Base-by-base conservation (phyloP, 495 filamentous ascomycete species). In the Acidomyces sp. region DNA sequence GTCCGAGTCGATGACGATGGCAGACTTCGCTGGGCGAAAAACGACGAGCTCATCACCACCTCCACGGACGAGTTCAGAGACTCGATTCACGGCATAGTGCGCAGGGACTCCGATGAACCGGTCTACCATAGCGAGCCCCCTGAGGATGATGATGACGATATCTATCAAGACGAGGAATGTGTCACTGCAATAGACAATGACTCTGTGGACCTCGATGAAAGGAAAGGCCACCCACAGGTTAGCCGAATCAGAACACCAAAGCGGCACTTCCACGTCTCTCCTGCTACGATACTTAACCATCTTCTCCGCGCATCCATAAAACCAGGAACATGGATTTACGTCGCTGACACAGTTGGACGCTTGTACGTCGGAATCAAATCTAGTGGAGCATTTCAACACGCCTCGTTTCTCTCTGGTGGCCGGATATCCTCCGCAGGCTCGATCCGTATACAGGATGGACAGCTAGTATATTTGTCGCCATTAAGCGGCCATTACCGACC, bases 281-380 rank as follows among this genome's bases (percentile, higher is more conserved):
- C 79, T 3, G 67, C 71, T 1, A 76, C 72, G 0, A 67, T 88
- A 4, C 63, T 87, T 45, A 78, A 84, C 53, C 77, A 75, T 37
- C 61, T 87, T 11, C 68, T 85, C 2, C 70, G 79, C 23, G 76
- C 74, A 24, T 69, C 75, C 1, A 71, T 80, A 4, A 71, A 71
- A 49, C 82, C 77, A 42, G 81, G 80, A 46, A 86, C 79, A 19
- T 93, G 85, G 85, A 87, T 93, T 28, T 48, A 48, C 21, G 37
- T 82, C 15, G 76, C 77, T 21, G 87, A 94, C 59, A 88, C 82
- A 0, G 77, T 74, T 2, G 88, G 83, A 49, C 72, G 86, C 6
- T 67, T 93, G 0, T 93, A 93, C 61, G 72, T 92, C 25, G 86
- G 83, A 30, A 88, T 94, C 60, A 93, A 94, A 49, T 75, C 80